A percentile compares a stretch with the other conserved stretches of the same genome.
phyloP scores from a whole-genome alignment of 352 stramenopile genomes.

The Hyaloperonospora brassicae region DNA sequence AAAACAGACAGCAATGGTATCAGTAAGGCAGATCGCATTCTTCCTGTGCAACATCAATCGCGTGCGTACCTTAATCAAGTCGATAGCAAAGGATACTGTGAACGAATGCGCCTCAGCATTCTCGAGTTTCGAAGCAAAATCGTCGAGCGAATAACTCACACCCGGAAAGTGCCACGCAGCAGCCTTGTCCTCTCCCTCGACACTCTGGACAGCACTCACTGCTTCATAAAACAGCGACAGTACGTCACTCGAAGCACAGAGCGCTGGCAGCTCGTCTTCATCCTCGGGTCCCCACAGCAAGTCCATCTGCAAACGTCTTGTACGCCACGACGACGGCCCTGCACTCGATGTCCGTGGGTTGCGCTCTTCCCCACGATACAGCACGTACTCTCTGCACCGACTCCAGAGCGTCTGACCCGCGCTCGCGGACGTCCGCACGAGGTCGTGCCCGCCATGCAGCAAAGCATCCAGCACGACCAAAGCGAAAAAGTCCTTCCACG shows the following conservation, averaged over 20 bases:
- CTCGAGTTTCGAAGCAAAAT: conserved; percentile 30
- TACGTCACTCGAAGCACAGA: conserved; percentile 58
- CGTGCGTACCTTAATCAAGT: conserved; percentile 35
- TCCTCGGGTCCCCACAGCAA: conserved; percentile 58
- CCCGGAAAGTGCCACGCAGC: conserved; percentile 42
- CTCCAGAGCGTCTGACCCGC: conserved; percentile 63
- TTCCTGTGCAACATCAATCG: not conserved
- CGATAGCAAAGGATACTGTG: conserved; percentile 33
- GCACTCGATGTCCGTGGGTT: conserved; percentile 40
- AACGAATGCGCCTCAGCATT: conserved; percentile 39
- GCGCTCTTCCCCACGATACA: conserved; percentile 49
- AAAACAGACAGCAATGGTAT: not conserved
- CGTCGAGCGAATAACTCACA: conserved; percentile 47
- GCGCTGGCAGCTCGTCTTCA: conserved; percentile 38
- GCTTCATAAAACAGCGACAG: conserved; percentile 55
- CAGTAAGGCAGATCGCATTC: not conserved
- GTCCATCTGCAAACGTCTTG: conserved; percentile 56
- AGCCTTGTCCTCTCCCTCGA: conserved; percentile 24
- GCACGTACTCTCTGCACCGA: conserved; percentile 65
- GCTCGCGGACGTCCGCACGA: conserved; percentile 39
- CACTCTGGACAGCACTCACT: conserved; percentile 35
- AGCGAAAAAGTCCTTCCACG: conserved; percentile 76
- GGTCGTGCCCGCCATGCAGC: conserved; percentile 46
- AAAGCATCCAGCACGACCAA: conserved; percentile 63
- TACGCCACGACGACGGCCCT: conserved; percentile 53